A percentile compares a stretch with the other conserved stretches of the same genome.
phyloP scores from a whole-genome alignment of 768 basidiomycete species.

The button mushroom (Agaricus bisporus) region DNA sequence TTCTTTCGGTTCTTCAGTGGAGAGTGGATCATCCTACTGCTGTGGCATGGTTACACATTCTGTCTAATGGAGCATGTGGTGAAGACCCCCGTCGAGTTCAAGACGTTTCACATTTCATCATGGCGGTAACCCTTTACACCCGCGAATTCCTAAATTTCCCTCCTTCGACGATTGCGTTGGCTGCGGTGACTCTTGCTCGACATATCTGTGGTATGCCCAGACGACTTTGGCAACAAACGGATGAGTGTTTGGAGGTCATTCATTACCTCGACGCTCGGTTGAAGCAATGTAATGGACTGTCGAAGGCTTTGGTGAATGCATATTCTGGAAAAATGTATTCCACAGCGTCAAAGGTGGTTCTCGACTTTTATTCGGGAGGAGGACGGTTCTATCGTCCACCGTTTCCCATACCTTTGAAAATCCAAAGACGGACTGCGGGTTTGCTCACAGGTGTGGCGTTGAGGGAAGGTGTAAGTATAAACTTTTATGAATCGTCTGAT shows the following conservation, averaged over 20 bases:
- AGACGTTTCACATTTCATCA: slow-evolving; percentile 91
- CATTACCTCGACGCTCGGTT: slow-evolving; percentile 80
- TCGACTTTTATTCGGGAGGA: slow-evolving; percentile 89
- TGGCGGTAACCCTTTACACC: slow-evolving; percentile 97
- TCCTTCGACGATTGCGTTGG: slow-evolving; percentile 81
- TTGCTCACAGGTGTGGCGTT: neutral
- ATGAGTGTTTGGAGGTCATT: slow-evolving; percentile 75
- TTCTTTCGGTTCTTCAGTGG: slow-evolving; percentile 96
- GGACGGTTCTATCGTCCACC: slow-evolving; percentile 56
- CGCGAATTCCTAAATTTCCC: slow-evolving; percentile 85
- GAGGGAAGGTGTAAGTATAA: neutral
- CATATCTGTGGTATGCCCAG: slow-evolving; percentile 77
- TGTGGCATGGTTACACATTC: slow-evolving; percentile 88
- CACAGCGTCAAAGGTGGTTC: slow-evolving; percentile 85
- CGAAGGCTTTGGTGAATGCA: slow-evolving; percentile 91
- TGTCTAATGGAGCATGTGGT: slow-evolving; percentile 63
- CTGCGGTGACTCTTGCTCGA: slow-evolving; percentile 80
- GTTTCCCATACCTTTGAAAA: slow-evolving; percentile 12
- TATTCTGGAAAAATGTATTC: slow-evolving; percentile 95
- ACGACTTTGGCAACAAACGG: slow-evolving; percentile 75
- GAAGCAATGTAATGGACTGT: slow-evolving; percentile 83
- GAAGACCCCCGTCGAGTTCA: slow-evolving; percentile 83
- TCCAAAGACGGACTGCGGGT: neutral
- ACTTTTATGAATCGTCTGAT: too few species aligned
- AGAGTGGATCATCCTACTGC: slow-evolving; percentile 93